phyloP scores from a whole-genome alignment of 2,329 filamentous ascomycete species.

The Immersiporthe knoxdaviesiana region DNA sequence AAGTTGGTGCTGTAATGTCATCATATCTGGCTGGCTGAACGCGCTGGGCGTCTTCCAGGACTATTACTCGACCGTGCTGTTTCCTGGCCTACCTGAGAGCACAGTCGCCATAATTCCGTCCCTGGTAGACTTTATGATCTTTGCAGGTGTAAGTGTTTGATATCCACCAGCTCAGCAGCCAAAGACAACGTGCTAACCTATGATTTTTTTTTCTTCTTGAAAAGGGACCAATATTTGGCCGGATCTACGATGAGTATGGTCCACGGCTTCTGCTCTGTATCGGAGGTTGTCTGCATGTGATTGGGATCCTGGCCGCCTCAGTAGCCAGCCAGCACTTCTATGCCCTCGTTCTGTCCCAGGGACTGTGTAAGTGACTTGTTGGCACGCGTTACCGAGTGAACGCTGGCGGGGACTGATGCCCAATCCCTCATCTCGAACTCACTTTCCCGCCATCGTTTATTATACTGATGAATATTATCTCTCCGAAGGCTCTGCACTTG shows the following conservation, averaged over 20 bases:
- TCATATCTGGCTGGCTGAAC: slow-evolving; percentile 33
- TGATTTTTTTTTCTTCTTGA: neutral
- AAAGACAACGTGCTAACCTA: neutral
- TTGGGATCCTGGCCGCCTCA: slow-evolving; percentile 59
- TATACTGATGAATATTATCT: neutral
- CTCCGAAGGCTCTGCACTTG: slow-evolving; percentile 25
- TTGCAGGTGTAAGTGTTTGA: slow-evolving; percentile 22
- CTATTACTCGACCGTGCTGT: slow-evolving; percentile 50
- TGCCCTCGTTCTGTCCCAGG: slow-evolving; percentile 31
- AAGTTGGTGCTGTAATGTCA: slow-evolving; percentile 32
- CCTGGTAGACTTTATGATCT: slow-evolving; percentile 45
- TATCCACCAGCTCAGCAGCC: too few relatives aligned
- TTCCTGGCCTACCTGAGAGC: slow-evolving; percentile 47
- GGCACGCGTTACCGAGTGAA: neutral
- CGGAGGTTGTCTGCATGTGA: slow-evolving; percentile 53
- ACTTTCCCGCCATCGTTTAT: neutral
- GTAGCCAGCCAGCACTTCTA: slow-evolving; percentile 36
- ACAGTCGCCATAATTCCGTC: slow-evolving; percentile 56
- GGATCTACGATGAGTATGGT: slow-evolving; percentile 60
- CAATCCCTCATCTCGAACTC: neutral
- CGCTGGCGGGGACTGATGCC: neutral
- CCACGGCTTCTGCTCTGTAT: slow-evolving; percentile 51
- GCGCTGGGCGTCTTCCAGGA: slow-evolving; percentile 50
- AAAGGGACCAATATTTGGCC: slow-evolving; percentile 57
- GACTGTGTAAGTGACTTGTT: slow-evolving; percentile 27